Percentiles rank a stretch among this genome's conserved stretches.
These are phyloP conservation scores for Ceratocystis papillata DNA, from an alignment of 2,329 filamentous ascomycete species.

Conservation along the genomic window DNA sequence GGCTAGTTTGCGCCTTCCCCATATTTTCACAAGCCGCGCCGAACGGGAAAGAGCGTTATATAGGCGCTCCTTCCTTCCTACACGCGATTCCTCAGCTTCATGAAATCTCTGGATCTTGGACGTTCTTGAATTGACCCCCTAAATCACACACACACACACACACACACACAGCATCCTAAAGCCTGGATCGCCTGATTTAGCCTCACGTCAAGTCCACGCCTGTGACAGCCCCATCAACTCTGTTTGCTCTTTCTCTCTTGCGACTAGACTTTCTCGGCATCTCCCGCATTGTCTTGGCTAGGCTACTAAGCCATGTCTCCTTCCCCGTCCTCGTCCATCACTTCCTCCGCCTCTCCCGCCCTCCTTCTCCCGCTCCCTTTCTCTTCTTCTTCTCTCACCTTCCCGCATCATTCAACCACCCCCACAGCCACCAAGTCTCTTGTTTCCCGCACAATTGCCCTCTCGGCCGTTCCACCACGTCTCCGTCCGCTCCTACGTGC, in stretches of 20 bases:
- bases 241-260: neutral
- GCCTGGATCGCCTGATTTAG: too few relatives aligned
- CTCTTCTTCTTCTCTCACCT: neutral
- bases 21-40: constrained; percentile 3
- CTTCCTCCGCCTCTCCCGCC: neutral
- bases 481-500: constrained; percentile 48
- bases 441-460: constrained; percentile 19
- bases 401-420: neutral
- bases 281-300: neutral
- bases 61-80: neutral
- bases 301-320: constrained; percentile 8
- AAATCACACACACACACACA: neutral
- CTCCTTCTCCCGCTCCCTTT: constrained; percentile 3
- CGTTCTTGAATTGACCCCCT: neutral
- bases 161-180: too few relatives aligned
- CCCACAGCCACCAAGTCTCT: constrained; percentile 19
- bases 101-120: neutral
- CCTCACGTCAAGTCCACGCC: too few relatives aligned
- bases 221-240: too few relatives aligned
- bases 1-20: neutral
- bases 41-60: neutral
- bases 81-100: neutral
- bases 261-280: neutral
- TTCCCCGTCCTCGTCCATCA: constrained; percentile 8
- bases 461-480: constrained; percentile 37